Evolutionary conservation across 2,329 filamentous ascomycete species (phyloP).

Genomic region (Reticulascus tulasneorum): DNA sequence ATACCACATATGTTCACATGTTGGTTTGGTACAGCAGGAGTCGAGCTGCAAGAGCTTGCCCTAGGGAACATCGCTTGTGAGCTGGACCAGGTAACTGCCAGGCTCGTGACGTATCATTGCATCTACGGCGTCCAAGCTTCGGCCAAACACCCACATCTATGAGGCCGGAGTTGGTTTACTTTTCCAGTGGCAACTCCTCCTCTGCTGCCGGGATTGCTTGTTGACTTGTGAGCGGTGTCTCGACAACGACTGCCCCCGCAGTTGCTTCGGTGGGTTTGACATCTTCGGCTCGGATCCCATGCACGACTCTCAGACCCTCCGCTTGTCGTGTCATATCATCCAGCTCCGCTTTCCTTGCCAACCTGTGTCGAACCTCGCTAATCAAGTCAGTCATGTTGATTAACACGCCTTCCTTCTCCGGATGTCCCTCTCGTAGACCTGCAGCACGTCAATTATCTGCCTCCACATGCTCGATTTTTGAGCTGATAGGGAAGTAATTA

Average conservation of each 20-base stretch:
- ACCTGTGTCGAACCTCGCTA: conserved; percentile 52
- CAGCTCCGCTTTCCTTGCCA: conserved; percentile 38
- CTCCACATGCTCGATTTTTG: too few relatives aligned
- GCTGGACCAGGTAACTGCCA: too few relatives aligned
- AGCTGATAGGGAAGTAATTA: too few relatives aligned
- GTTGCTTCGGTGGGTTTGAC: conserved; percentile 20
- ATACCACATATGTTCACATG: too few relatives aligned
- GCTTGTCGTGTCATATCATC: conserved; percentile 39
- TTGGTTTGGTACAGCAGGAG: too few relatives aligned
- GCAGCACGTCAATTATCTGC: too few relatives aligned
- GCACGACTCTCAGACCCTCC: conserved; percentile 42
- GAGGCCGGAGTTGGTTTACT: conserved; percentile 10
- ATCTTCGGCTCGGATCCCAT: conserved; percentile 41
- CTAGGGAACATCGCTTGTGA: too few relatives aligned
- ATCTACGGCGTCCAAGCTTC: too few relatives aligned
- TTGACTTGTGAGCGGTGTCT: conserved; percentile 4
- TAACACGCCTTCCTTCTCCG: conserved; percentile 83
- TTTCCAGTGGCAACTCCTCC: conserved; percentile 10
- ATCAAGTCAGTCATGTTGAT: conserved; percentile 63
- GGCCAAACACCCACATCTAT: conserved; percentile 2
- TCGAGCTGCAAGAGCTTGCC: too few relatives aligned
- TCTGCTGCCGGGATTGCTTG: conserved; percentile 6
- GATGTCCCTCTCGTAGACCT: conserved; percentile 75
- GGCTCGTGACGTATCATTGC: too few relatives aligned
- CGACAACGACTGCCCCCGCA: conserved; percentile 12